Conservation (phyloP, 441 rosid species). For the Gossypium davidsonii region DNA sequence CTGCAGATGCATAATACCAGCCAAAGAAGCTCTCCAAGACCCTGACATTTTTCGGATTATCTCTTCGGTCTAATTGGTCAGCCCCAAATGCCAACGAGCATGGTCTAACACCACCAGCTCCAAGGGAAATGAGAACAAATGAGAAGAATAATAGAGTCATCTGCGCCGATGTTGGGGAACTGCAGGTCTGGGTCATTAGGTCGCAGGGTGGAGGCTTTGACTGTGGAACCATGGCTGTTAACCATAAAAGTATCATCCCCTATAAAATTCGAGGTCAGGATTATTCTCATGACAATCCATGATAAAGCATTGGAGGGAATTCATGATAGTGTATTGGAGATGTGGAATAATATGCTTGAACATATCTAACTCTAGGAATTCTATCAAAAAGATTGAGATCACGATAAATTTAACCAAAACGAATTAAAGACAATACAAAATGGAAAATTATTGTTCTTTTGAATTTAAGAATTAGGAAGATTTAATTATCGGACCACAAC, state of each 20-base stretch:
- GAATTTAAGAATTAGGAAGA: neutral
- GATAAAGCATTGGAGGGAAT: neutral
- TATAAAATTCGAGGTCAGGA: slow-evolving; percentile 19
- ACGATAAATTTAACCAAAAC: neutral
- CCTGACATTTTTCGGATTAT: slow-evolving; percentile 60
- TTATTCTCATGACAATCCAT: neutral
- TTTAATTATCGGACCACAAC: neutral
- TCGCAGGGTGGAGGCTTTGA: slow-evolving; percentile 54
- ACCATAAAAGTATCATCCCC: slow-evolving; percentile 71
- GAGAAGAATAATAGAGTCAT: slow-evolving; percentile 45
- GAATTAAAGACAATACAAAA: neutral
- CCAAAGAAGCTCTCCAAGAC: slow-evolving; percentile 75
- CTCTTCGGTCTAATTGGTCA: slow-evolving; percentile 63
- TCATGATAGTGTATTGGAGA: neutral
- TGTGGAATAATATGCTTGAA: neutral
- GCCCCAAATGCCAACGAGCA: slow-evolving; percentile 92
- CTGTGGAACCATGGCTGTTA: slow-evolving; percentile 63
- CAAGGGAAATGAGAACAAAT: slow-evolving; percentile 63
- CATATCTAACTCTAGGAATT: neutral
- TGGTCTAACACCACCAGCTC: slow-evolving; percentile 93
- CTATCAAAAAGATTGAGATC: neutral
- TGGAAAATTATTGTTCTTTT: neutral
- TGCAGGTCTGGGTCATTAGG: slow-evolving; percentile 29
- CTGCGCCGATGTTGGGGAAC: slow-evolving; percentile 45
- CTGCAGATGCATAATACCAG: slow-evolving; percentile 82